These are phyloP conservation scores for Naematelia aurantialba DNA, from an alignment of 768 basidiomycete genomes.

Conservation along the genomic window DNA sequence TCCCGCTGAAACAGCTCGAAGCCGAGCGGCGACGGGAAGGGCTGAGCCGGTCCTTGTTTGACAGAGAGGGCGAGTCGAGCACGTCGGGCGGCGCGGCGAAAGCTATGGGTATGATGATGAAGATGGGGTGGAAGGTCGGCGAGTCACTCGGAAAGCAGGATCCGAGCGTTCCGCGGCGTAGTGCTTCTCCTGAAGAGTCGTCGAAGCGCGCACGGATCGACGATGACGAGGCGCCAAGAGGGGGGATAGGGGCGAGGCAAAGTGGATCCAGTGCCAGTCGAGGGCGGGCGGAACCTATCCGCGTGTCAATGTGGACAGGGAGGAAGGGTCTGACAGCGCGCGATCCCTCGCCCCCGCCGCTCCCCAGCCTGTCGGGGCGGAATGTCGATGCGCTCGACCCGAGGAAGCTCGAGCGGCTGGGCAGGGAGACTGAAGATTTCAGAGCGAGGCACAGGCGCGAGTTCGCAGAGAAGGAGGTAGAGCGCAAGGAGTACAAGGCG, in stretches of 20 bases:
- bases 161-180: conserved; percentile 4
- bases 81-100: conserved; percentile 27
- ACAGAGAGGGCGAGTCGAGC: conserved; percentile 6
- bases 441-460: conserved; percentile 32
- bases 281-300: conserved; percentile 28
- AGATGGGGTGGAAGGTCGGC: conserved; percentile 50
- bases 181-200: conserved; percentile 3
- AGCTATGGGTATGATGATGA: conserved; percentile 49
- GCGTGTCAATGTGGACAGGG: conserved; percentile 40
- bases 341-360: conserved; percentile 37
- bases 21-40: conserved; percentile 37
- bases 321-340: conserved; percentile 38
- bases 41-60: conserved; percentile 42
- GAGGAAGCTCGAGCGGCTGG: conserved; percentile 31
- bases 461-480: conserved; percentile 35
- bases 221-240: conserved; percentile 17
- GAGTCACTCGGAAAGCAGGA: conserved; percentile 42
- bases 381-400: conserved; percentile 37
- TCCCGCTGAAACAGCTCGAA: conserved; percentile 32
- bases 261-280: background rate
- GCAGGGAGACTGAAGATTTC: conserved; percentile 35
- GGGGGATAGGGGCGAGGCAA: conserved; percentile 37
- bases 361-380: conserved; percentile 21
- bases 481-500: conserved; percentile 37
- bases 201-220: conserved; percentile 10